These are phyloP conservation scores for Amphichorda felina DNA, from an alignment of 2,329 filamentous ascomycete genomes.

Conservation along the genomic window DNA sequence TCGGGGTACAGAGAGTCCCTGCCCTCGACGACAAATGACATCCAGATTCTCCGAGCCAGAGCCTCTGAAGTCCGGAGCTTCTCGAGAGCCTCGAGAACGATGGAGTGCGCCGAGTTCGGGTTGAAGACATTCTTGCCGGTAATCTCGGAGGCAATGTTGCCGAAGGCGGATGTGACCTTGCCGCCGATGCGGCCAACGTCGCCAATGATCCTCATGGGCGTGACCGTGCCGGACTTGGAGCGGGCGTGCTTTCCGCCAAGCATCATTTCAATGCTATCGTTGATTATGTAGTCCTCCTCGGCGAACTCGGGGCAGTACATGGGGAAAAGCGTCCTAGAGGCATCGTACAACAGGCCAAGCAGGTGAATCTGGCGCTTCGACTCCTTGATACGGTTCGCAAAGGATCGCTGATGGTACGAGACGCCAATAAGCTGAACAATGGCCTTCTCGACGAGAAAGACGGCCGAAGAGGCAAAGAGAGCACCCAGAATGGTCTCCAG, in stretches of 20 bases:
- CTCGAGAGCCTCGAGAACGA: conserved; percentile 82
- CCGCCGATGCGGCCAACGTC: conserved; percentile 75
- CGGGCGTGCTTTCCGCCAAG: conserved; percentile 43
- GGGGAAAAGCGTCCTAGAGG: conserved; percentile 78
- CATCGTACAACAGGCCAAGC: conserved; percentile 78
- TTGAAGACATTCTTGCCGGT: conserved; percentile 95
- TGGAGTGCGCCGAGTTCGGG: conserved; percentile 76
- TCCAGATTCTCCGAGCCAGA: conserved; percentile 91
- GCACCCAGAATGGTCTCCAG: conserved; percentile 56
- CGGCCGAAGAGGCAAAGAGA: conserved; percentile 52
- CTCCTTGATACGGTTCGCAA: conserved; percentile 71
- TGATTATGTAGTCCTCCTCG: conserved; percentile 87
- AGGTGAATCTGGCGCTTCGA: conserved; percentile 81
- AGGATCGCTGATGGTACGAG: conserved; percentile 75
- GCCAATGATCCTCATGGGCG: conserved; percentile 68
- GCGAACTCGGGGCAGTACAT: conserved; percentile 84
- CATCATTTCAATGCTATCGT: conserved; percentile 65
- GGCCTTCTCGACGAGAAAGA: conserved; percentile 66
- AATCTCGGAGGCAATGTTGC: conserved; percentile 86
- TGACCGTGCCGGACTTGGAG: conserved; percentile 46
- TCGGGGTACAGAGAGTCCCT: conserved; percentile 67
- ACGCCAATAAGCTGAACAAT: conserved; percentile 76
- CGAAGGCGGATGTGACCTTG: conserved; percentile 87
- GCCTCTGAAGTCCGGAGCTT: conserved; percentile 77
- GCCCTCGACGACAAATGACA: conserved; percentile 92